Conservation (phyloP, 805 yeast genomes). For the Metschnikowia reukaufii region DNA sequence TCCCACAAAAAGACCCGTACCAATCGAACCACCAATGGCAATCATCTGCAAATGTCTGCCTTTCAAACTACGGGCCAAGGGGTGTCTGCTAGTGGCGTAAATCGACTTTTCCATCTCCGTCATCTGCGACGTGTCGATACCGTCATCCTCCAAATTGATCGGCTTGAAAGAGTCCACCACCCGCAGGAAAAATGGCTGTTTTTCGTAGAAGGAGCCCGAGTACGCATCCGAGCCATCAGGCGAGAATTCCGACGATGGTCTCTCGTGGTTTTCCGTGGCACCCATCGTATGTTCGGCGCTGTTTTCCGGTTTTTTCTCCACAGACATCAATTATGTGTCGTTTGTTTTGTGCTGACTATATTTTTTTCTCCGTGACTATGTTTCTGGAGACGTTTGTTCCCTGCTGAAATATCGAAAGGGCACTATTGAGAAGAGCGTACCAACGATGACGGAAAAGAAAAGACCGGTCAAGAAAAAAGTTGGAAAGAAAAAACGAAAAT, state of each 20-base stretch:
- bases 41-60: constrained; percentile 68
- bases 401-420: too few relatives aligned
- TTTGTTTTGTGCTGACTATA: neutral
- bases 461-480: too few relatives aligned
- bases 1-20: constrained; percentile 56
- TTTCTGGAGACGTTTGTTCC: too few relatives aligned
- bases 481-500: too few relatives aligned
- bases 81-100: constrained; percentile 43
- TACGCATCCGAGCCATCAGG: neutral
- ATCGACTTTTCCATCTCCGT: constrained; percentile 40
- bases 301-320: neutral
- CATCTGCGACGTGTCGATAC: constrained; percentile 42
- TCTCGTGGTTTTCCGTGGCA: neutral
- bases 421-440: too few relatives aligned
- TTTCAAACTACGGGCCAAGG: constrained; percentile 44
- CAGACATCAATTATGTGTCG: neutral
- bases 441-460: too few relatives aligned
- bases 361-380: neutral
- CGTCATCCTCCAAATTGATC: constrained; percentile 35
- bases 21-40: constrained; percentile 83
- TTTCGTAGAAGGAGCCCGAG: constrained; percentile 3
- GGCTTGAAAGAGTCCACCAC: constrained; percentile 41
- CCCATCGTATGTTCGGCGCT: constrained; percentile 7
- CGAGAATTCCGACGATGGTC: constrained; percentile 4
- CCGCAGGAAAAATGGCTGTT: constrained; percentile 20